Evolutionary conservation across 805 yeast genomes (phyloP).

Genomic region (Candida stauntonica): DNA sequence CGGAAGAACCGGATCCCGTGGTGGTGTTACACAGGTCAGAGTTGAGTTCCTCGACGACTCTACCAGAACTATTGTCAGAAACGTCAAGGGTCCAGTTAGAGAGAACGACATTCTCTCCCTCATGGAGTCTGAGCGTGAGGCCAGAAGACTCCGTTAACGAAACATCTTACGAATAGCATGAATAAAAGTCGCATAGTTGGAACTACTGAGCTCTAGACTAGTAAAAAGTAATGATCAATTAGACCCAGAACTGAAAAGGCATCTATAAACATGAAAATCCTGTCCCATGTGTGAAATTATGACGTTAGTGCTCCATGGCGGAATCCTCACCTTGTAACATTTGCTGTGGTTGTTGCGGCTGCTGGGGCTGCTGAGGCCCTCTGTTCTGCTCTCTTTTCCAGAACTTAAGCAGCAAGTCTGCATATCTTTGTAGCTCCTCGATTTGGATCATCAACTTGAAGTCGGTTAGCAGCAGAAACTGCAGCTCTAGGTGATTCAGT

Average conservation of each 20-base stretch:
- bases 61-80: conserved; percentile 94
- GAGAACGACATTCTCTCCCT: conserved; percentile 97
- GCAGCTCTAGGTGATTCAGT: conserved; percentile 86
- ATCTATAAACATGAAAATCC: not conserved
- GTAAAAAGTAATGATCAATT: no score
- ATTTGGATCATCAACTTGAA: conserved; percentile 82
- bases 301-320: conserved; percentile 1
- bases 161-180: no score
- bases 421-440: conserved; percentile 88
- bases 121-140: conserved; percentile 99
- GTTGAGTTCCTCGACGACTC: conserved; percentile 95
- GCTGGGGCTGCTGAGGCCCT: conserved; percentile 1
- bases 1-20: conserved; percentile 99
- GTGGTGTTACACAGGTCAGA: conserved; percentile 99
- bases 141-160: conserved; percentile 87
- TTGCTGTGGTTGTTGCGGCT: conserved; percentile 5
- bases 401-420: conserved; percentile 77
- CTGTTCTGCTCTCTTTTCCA: conserved; percentile 59
- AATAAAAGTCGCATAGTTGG: no score
- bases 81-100: conserved; percentile 97
- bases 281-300: no score
- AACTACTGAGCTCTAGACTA: no score
- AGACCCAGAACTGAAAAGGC: no score
- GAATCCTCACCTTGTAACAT: conserved; percentile 1
- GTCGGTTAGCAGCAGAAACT: conserved; percentile 78